These are phyloP conservation scores for Pilobolus umbonatus DNA, from an alignment of 192 early-diverging fungal genomes.

Conservation along the genomic window DNA sequence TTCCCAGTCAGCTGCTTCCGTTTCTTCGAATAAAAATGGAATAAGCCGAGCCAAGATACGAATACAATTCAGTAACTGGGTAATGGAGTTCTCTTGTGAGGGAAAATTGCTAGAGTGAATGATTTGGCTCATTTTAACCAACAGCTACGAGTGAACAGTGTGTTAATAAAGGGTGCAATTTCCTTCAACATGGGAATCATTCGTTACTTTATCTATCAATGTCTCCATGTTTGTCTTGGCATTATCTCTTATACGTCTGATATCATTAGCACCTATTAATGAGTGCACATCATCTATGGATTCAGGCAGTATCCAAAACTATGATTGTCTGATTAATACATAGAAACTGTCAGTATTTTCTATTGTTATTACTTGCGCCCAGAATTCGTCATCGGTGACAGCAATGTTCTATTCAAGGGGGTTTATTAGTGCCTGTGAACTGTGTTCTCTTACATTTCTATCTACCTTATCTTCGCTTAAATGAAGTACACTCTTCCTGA, in stretches of 20 bases:
- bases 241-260: constrained; percentile 68
- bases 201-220: constrained; percentile 64
- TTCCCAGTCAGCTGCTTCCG: constrained; percentile 48
- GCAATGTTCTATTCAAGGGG: constrained; percentile 33
- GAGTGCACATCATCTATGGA: constrained; percentile 81
- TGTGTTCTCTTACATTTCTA: neutral
- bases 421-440: neutral
- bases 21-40: constrained; percentile 77
- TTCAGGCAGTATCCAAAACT: constrained; percentile 76
- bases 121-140: constrained; percentile 49
- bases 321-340: neutral
- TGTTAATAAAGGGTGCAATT: neutral
- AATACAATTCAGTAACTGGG: constrained; percentile 74
- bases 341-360: neutral
- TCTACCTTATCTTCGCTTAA: constrained; percentile 74
- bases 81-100: constrained; percentile 46
- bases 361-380: constrained; percentile 36
- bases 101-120: constrained; percentile 48
- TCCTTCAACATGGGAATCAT: too few relatives aligned
- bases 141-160: constrained; percentile 22
- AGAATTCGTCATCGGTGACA: constrained; percentile 36
- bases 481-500: constrained; percentile 82
- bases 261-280: constrained; percentile 78
- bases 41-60: constrained; percentile 80
- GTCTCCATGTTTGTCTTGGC: constrained; percentile 75